Evolutionary conservation across 177 flowering plant genomes (phyloP).

Genomic region (Tripterygium wilfordii): DNA sequence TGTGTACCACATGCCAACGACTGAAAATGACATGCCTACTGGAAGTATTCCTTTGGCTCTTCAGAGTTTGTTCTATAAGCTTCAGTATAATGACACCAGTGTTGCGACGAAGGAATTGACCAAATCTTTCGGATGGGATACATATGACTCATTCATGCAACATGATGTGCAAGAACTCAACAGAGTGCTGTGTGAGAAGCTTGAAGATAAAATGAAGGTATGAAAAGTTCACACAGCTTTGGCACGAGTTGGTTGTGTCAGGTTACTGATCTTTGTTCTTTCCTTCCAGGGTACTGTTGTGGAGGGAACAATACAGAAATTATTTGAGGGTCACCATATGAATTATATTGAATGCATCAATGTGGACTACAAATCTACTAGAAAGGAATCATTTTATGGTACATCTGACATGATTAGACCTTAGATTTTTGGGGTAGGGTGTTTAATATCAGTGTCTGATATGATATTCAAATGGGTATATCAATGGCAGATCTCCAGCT

Average conservation of each 20-base stretch:
- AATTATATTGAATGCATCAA: constrained; percentile 87
- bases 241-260: neutral
- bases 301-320: constrained; percentile 80
- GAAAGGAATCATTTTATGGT: constrained; percentile 91
- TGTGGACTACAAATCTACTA: constrained; percentile 84
- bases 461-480: constrained; percentile 2
- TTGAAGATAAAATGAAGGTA: constrained; percentile 88
- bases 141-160: constrained; percentile 83
- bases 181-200: constrained; percentile 73
- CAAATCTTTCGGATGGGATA: constrained; percentile 87
- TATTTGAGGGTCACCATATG: constrained; percentile 91
- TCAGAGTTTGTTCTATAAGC: constrained; percentile 64
- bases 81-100: constrained; percentile 69
- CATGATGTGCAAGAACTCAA: constrained; percentile 90
- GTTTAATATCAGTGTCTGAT: neutral
- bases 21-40: constrained; percentile 81
- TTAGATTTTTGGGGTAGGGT: neutral
- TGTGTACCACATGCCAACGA: constrained; percentile 79
- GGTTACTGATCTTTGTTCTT: constrained; percentile 2
- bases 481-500: constrained; percentile 63
- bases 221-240: neutral
- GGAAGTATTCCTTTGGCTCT: constrained; percentile 69
- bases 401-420: constrained; percentile 8
- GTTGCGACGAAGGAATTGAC: constrained; percentile 83
- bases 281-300: constrained; percentile 74